Base-by-base conservation (phyloP, 163 green algal genomes). In the Botryococcus braunii region DNA sequence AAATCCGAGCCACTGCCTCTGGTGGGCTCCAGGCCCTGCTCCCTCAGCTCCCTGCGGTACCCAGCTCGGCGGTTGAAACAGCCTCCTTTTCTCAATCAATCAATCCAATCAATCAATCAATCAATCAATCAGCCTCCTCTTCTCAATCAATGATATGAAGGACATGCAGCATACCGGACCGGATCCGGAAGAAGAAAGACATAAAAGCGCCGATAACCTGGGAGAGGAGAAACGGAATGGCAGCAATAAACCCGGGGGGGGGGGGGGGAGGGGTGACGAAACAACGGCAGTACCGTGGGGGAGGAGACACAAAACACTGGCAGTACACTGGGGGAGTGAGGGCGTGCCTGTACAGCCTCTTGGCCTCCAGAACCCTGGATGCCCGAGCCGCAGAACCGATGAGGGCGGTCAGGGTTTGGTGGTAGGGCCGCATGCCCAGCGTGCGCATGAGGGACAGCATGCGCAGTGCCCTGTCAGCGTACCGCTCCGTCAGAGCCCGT, bases 361-460 rank as follows among this genome's bases (percentile, higher is more conserved):
- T 60, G 4, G 81, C 77, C 17, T 57, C 63, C 0, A 52, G 43
- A 37, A 38, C 69, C 32, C 66, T 66, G 31, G 68, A 66, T 31
- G 65, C 67, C 25, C 40, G 49, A 11, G 79, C 77, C 56, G 72
- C 84, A 27, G 65, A 71, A 0, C 62, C 40, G 36, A 91, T 71
- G 2, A 91, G 68, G 29, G 49, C 69, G 23, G 79, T 34, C 37
- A 73, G 72, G 4, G 85, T 89, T 36, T 65, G 48, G 13, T 56
- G 58, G 35, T 49, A 72, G 40, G 77, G 55, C 1, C 41, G 49
- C 62, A 86, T 71, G 58, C 59, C 73, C 49, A 79, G 62, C 23
- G 75, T 79, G 59, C 71, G 64, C 75, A 85, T 84, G 40, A 89
- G 65, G 61, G 71, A 72, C 29, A 85, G 56, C 63, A 91, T 69